Conservation (phyloP, 768 basidiomycete genomes). For the Lentinula detonsa region DNA sequence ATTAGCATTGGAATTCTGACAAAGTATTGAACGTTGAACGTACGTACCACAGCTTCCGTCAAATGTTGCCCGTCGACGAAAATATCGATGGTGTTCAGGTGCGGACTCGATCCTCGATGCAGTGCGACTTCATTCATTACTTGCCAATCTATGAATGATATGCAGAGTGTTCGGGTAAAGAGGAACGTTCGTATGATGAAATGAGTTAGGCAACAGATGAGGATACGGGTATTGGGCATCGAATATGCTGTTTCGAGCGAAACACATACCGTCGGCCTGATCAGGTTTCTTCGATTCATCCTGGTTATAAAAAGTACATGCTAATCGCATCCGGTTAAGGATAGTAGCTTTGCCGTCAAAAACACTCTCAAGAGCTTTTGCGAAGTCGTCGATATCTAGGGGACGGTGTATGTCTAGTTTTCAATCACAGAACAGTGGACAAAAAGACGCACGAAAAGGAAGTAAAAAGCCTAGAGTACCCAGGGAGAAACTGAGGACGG, state of each 20-base stretch:
- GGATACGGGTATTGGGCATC: not conserved
- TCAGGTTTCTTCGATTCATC: constrained; percentile 50
- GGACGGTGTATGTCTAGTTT: not conserved
- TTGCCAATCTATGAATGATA: constrained; percentile 63
- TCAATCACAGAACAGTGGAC: not conserved
- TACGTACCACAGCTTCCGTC: constrained; percentile 88
- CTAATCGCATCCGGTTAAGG: constrained; percentile 84
- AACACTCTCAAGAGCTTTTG: constrained; percentile 72
- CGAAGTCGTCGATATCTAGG: constrained; percentile 84
- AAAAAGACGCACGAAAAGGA: constrained; percentile 76
- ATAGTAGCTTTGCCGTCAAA: constrained; percentile 77
- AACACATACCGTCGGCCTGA: constrained; percentile 48
- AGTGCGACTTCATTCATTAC: constrained; percentile 97
- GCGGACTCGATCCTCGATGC: constrained; percentile 87
- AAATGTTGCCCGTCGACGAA: constrained; percentile 93
- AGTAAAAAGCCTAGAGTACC: constrained; percentile 91
- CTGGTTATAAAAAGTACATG: constrained; percentile 69
- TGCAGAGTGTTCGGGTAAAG: not conserved
- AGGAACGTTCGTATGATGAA: not conserved
- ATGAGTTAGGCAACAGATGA: not conserved
- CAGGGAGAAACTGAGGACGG: constrained; percentile 87
- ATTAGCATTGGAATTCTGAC: not conserved
- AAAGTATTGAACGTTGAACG: not conserved
- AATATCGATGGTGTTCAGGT: constrained; percentile 89
- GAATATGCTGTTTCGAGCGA: constrained; percentile 4